These are phyloP conservation scores for Cichorium intybus DNA, from an alignment of 140 eudicot genomes.

Conservation along the genomic window DNA sequence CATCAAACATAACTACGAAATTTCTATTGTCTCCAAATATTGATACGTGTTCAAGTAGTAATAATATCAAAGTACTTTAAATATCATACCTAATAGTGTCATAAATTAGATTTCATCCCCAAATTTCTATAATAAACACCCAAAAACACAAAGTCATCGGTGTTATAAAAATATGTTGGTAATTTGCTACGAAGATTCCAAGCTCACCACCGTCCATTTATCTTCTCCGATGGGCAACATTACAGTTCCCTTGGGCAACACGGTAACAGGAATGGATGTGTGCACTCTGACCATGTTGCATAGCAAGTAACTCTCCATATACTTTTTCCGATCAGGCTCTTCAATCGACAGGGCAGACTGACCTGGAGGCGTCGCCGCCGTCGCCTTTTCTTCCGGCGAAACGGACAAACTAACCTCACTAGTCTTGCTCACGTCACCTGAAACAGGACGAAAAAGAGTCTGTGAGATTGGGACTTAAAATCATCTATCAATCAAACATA, in stretches of 20 bases:
- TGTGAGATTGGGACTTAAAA: background rate
- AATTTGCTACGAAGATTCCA: slow-evolving; percentile 36
- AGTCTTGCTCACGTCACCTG: background rate
- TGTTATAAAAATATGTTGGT: background rate
- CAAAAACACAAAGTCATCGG: too few relatives aligned
- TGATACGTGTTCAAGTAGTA: too few relatives aligned
- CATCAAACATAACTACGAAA: too few relatives aligned
- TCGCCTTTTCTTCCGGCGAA: background rate
- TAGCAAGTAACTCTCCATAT: slow-evolving; percentile 34
- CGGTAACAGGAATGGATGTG: slow-evolving; percentile 36
- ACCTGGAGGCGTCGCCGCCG: slow-evolving; percentile 8
- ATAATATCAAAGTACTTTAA: too few relatives aligned
- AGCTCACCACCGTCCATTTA: slow-evolving; percentile 46
- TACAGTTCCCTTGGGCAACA: slow-evolving; percentile 35
- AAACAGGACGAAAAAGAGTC: background rate
- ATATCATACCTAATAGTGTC: too few relatives aligned
- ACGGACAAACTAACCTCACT: background rate
- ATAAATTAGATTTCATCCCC: too few relatives aligned
- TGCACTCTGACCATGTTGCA: slow-evolving; percentile 40
- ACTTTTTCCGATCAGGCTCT: slow-evolving; percentile 1
- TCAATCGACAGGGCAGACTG: slow-evolving; percentile 5
- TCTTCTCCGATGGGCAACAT: slow-evolving; percentile 39
- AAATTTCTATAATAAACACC: too few relatives aligned
- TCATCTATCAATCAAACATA: background rate
- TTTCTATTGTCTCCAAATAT: too few relatives aligned